Evolutionary conservation across 2,329 filamentous ascomycete genomes (phyloP).

Genomic region (Phialemoniopsis sp.): DNA sequence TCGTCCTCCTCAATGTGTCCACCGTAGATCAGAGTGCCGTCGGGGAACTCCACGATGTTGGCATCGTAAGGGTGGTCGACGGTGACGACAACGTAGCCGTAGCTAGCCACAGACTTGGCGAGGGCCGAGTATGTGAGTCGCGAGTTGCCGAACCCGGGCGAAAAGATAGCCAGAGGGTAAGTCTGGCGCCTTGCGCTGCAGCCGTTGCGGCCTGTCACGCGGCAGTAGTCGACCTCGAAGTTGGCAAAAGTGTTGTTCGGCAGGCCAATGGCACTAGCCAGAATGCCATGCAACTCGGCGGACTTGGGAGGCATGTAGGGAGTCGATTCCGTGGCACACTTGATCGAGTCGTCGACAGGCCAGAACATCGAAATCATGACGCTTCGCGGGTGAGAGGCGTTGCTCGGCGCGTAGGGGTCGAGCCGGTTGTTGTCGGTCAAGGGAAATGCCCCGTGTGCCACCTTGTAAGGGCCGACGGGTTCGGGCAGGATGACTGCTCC

Average conservation of each 20-base stretch:
- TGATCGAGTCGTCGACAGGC: slow-evolving; percentile 15
- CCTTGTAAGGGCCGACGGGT: too few species aligned
- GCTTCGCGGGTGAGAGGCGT: slow-evolving; percentile 14
- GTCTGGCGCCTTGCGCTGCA: too few species aligned
- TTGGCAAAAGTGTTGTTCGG: slow-evolving; percentile 21
- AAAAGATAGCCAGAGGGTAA: too few species aligned
- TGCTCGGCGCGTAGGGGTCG: slow-evolving; percentile 20
- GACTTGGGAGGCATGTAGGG: slow-evolving; percentile 29
- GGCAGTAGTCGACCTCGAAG: slow-evolving; percentile 20
- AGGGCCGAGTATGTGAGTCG: slow-evolving; percentile 25
- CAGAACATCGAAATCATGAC: slow-evolving; percentile 24
- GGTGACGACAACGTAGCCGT: slow-evolving; percentile 33
- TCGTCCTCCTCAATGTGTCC: slow-evolving; percentile 9
- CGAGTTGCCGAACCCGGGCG: slow-evolving; percentile 17
- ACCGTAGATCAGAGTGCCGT: slow-evolving; percentile 23
- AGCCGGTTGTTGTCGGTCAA: slow-evolving; percentile 18
- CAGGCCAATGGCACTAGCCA: slow-evolving; percentile 19
- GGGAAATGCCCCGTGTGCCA: too few species aligned
- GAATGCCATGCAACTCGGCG: slow-evolving; percentile 19
- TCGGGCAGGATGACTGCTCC: too few species aligned
- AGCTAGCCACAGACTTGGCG: slow-evolving; percentile 31
- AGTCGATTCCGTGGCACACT: slow-evolving; percentile 2
- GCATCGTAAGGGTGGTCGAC: slow-evolving; percentile 40
- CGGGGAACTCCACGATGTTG: slow-evolving; percentile 31
- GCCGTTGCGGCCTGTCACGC: too few species aligned